Base-by-base conservation (phyloP, 176 grass and related monocot genomes). In the Aegilops longissima region DNA sequence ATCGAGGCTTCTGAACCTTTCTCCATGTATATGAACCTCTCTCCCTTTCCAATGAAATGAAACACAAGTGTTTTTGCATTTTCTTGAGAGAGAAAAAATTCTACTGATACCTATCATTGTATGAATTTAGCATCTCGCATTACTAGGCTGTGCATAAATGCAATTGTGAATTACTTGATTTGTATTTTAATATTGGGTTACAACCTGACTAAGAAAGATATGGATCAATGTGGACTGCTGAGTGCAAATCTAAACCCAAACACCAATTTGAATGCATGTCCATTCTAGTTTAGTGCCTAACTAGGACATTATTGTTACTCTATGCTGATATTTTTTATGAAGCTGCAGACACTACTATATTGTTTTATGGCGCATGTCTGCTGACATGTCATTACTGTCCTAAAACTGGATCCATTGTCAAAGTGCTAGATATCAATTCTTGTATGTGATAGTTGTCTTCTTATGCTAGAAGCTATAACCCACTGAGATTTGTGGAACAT, bases 221-320 rank as follows among this genome's bases (percentile, higher is more conserved):
- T 69, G n/a, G 17, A 56, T 78, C 40, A 78, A 23, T 31, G 16
- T 17, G 35, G 61, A 52, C 42, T 13, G 3, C 63, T 70, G 63
- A 86, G 29, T 52, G 47, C 7, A 71, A 56, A 3, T 82, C 66
- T 71, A 82, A 81, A 82, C 27, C 47, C 9, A 77, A 77, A 77
- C 74, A 77, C 17, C 40, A 49, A 77, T 31, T 49, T 33, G 27
- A 54, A 54, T 76, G 73, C 27, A 56, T 56, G 44, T 56, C 74
- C 44, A 52, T 30, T 4, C 44, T 18, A 56, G 21, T 83, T 78
- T 44, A 36, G 36, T 82, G 49, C 30, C n/a, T 25, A 54, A 44
- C 27, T 23, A 81, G 47, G 70, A 25, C 33, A 52, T 67, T 36
- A 27, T 23, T 24, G 2, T 35, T 52, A 66, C 4, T 20, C 42